Base-by-base conservation (phyloP, 2,329 filamentous ascomycete genomes). In the Stromatinia cepivora region DNA sequence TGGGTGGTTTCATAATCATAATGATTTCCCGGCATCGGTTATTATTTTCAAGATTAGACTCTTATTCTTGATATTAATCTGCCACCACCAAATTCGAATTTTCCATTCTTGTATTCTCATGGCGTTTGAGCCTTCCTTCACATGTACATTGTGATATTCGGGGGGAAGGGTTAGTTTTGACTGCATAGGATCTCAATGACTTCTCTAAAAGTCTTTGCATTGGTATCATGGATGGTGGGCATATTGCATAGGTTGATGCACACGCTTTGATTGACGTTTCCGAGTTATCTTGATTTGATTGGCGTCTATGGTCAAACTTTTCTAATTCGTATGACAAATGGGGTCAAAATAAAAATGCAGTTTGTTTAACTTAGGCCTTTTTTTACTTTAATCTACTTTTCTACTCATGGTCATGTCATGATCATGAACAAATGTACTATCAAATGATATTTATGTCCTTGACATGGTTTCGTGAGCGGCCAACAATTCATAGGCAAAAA, bases 1-100 rank as follows among this genome's bases (percentile, higher is more conserved):
- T 78, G 76, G 76, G 76, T 76, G 66, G 76, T 78, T 57, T 73
- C 76, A 64, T 78, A 74, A 54, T 25, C 34, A 31, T 10, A 10
- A 39, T 31, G n/a, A 59, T 13, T 52, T 45, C 25, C 62, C 25
- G 10, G 10, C 22, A n/a, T 31, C 36, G 45, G 28, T 45, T 48
- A 11, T 25, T 28, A 0, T 69, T 69, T 64, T 63, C 61, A 42
- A 64, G 46, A 52, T 64, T 70, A 45, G n/a, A 17, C 46, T 36
- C 20, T 13, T 64, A 28, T 20, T 63, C 57, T 63, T 63, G 56
- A 63, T 15, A 39, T 68, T 45, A 22, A 53, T 54, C 42, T 57
- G 28, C 28, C 36, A 36, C 25, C 53, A 54, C 39, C 42, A 63
- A 42, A 53, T 46, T 62, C 25, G 28, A 36, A 36, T 54, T 34